Evolutionary conservation across 345 rosid species (phyloP).

Genomic region (Anacardium occidentale): DNA sequence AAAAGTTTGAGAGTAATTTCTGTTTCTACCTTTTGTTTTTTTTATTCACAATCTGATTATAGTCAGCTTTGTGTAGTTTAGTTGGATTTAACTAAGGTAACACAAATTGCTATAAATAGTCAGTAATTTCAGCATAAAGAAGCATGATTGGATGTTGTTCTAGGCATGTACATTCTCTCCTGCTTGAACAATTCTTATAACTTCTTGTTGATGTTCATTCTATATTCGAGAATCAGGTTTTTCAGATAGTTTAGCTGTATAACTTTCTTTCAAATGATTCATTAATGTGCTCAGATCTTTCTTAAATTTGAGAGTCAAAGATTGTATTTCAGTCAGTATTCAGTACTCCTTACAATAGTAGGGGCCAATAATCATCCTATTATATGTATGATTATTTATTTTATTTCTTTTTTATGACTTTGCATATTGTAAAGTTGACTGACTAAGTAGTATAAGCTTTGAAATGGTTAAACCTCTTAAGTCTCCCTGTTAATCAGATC

Average conservation of each 20-base stretch:
- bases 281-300: not conserved
- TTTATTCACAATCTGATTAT: constrained; percentile 6
- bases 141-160: not conserved
- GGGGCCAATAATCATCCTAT: constrained; percentile 5
- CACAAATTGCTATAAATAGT: not conserved
- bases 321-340: not conserved
- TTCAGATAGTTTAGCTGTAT: not conserved
- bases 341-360: not conserved
- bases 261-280: not conserved
- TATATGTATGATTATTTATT: not conserved
- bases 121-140: not conserved
- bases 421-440: not conserved
- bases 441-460: not conserved
- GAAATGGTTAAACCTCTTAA: constrained; percentile 4
- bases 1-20: constrained; percentile 46
- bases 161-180: not conserved
- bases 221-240: not conserved
- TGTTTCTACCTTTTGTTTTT: constrained; percentile 17
- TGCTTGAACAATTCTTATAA: not conserved
- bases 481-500: not conserved
- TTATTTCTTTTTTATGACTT: not conserved
- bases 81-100: constrained; percentile 8
- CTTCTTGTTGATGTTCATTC: not conserved
- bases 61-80: not conserved
- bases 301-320: not conserved